Percentiles rank a stretch among this genome's conserved stretches.
Conservation (phyloP, 108 stramenopile genomes). For the Skeletonema potamos region DNA sequence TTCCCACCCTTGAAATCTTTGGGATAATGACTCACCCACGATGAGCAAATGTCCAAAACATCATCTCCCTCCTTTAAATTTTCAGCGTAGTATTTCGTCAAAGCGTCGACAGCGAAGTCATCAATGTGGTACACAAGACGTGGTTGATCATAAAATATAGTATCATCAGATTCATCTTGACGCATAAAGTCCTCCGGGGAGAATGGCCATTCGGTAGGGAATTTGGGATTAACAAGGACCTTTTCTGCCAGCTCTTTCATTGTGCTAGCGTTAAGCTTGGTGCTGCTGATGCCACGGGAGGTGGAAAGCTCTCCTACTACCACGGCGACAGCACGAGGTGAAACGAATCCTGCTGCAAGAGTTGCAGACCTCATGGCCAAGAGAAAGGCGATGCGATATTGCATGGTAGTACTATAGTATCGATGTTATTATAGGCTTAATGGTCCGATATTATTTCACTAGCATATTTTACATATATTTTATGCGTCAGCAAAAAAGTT, state of each 20-base stretch:
- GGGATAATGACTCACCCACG: conserved; percentile 91
- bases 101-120: conserved; percentile 71
- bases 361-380: background rate
- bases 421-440: background rate
- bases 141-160: conserved; percentile 72
- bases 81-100: conserved; percentile 80
- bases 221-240: conserved; percentile 69
- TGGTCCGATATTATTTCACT: too few species aligned
- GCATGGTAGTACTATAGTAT: background rate
- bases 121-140: conserved; percentile 86
- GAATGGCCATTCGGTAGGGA: conserved; percentile 86
- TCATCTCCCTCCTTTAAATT: conserved; percentile 81
- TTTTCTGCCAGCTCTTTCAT: conserved; percentile 38
- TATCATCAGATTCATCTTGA: conserved; percentile 73
- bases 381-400: background rate
- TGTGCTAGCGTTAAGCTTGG: background rate
- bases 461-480: too few species aligned
- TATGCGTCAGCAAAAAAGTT: too few species aligned
- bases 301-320: too few species aligned
- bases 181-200: conserved; percentile 64
- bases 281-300: background rate
- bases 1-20: conserved; percentile 76
- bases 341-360: background rate
- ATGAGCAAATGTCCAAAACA: conserved; percentile 92
- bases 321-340: background rate